phyloP scores from a whole-genome alignment of 768 basidiomycete species.

The Leucocoprinus birnbaumii region DNA sequence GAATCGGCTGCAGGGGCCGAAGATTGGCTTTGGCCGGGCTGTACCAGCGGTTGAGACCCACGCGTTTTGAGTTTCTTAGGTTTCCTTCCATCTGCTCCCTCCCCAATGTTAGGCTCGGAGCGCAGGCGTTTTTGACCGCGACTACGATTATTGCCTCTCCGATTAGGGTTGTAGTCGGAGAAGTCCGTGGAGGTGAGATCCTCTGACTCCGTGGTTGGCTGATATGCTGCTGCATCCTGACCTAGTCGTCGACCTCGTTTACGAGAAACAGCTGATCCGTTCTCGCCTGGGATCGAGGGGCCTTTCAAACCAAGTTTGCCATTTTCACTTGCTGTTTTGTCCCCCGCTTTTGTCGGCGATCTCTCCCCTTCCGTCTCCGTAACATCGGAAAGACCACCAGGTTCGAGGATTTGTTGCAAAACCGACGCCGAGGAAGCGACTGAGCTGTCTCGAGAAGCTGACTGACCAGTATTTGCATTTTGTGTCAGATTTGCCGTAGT shows the following conservation, averaged over 20 bases:
- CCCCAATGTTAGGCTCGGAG: conserved; percentile 21
- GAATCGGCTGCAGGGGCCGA: conserved; percentile 14
- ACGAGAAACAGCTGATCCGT: background rate
- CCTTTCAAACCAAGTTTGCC: background rate
- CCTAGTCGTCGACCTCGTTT: conserved; percentile 5
- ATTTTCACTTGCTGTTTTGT: background rate
- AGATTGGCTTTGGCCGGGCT: background rate
- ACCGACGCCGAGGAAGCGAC: background rate
- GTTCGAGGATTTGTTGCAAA: conserved; percentile 2
- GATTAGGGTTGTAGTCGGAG: conserved; percentile 20
- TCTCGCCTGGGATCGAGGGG: background rate
- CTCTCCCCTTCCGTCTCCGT: conserved; percentile 8
- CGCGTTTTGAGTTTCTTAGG: conserved; percentile 32
- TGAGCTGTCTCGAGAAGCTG: background rate
- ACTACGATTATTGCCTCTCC: conserved; percentile 18
- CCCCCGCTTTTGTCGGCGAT: background rate
- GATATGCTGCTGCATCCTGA: conserved; percentile 23
- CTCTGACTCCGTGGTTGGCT: conserved; percentile 24
- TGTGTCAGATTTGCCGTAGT: background rate
- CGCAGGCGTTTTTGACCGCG: conserved; percentile 35
- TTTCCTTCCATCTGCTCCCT: conserved; percentile 27
- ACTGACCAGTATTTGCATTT: background rate
- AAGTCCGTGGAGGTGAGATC: conserved; percentile 24
- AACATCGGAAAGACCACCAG: background rate
- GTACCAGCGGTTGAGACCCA: background rate